Conservation (phyloP, 2,329 filamentous ascomycete genomes). For the Phaeomoniella chlamydospora region DNA sequence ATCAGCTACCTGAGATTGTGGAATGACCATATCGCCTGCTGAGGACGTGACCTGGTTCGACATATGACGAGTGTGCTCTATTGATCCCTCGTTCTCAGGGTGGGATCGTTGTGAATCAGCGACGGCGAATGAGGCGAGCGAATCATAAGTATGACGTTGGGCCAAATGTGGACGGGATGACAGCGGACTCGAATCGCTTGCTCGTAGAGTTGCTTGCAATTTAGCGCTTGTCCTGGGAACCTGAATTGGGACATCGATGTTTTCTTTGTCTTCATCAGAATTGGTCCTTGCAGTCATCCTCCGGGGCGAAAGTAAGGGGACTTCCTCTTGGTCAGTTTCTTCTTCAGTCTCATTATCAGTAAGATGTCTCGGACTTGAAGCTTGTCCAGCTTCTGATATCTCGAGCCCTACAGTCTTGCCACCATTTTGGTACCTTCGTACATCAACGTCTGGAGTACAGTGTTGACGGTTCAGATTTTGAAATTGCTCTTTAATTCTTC, state of each 20-base stretch:
- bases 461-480: neutral
- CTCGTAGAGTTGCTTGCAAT: slow-evolving; percentile 11
- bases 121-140: slow-evolving; percentile 5
- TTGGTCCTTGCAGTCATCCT: neutral
- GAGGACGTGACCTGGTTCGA: slow-evolving; percentile 1
- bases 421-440: neutral
- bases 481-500: slow-evolving; percentile 1
- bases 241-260: slow-evolving; percentile 18
- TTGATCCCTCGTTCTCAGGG: slow-evolving; percentile 1
- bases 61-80: neutral
- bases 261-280: slow-evolving; percentile 31
- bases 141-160: slow-evolving; percentile 1
- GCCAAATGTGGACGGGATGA: slow-evolving; percentile 1
- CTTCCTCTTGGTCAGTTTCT: slow-evolving; percentile 32
- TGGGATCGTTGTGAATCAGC: slow-evolving; percentile 10
- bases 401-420: neutral
- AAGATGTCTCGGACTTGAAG: neutral
- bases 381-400: neutral
- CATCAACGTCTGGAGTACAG: too few relatives aligned
- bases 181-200: slow-evolving; percentile 2
- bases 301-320: slow-evolving; percentile 8
- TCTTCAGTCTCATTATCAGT: slow-evolving; percentile 23
- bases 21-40: slow-evolving; percentile 4
- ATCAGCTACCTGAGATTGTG: slow-evolving; percentile 6
- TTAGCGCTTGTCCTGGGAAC: slow-evolving; percentile 15